These are phyloP conservation scores for Trypanosomatidae sp. DNA, from an alignment of 208 protist species.

Conservation along the genomic window DNA sequence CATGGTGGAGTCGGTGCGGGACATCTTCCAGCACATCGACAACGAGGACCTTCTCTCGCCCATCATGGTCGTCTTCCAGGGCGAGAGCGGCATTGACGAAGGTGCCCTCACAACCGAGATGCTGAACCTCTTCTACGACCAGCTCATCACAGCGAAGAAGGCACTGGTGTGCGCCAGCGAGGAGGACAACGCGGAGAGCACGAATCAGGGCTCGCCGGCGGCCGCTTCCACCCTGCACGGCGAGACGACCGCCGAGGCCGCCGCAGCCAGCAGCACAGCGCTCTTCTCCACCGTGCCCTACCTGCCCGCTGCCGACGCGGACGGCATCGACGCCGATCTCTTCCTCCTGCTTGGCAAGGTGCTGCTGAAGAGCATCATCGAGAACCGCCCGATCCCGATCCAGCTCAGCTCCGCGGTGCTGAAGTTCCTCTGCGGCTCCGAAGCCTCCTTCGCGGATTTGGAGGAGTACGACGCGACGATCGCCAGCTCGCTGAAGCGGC, in stretches of 20 bases:
- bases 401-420: constrained; percentile 62
- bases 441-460: constrained; percentile 54
- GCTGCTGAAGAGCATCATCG: constrained; percentile 65
- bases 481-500: constrained; percentile 47
- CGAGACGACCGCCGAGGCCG: no score
- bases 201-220: no score
- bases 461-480: constrained; percentile 63
- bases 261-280: no score
- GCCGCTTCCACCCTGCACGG: no score
- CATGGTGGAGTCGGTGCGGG: constrained; percentile 67
- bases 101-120: constrained; percentile 72
- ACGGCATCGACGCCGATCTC: constrained; percentile 30
- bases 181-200: no score
- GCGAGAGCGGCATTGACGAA: constrained; percentile 71
- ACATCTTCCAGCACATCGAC: constrained; percentile 45
- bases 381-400: constrained; percentile 55
- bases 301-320: constrained; percentile 40
- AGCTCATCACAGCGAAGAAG: constrained; percentile 45
- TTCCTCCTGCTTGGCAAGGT: constrained; percentile 64
- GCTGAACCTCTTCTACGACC: constrained; percentile 72
- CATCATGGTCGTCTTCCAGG: constrained; percentile 77
- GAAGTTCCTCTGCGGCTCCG: no score
- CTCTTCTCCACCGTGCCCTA: constrained; percentile 33
- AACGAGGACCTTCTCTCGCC: constrained; percentile 43
- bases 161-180: constrained; percentile 58